Evolutionary conservation across 2,329 filamentous ascomycete species (phyloP).

Genomic region (Curvularia spicifera): DNA sequence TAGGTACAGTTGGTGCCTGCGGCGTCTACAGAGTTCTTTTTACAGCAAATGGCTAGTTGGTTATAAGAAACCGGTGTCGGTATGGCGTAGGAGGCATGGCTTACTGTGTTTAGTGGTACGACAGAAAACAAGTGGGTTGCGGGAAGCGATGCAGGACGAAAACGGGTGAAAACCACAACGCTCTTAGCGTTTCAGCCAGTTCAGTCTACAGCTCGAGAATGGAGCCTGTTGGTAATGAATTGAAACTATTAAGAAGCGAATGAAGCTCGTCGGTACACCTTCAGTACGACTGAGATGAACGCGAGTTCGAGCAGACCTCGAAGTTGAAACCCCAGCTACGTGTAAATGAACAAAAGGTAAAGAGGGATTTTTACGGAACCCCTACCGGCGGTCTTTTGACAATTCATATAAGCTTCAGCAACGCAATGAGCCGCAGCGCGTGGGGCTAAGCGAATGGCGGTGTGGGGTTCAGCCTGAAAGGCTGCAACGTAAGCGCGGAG

Average conservation of each 20-base stretch:
- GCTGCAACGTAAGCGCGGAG: conserved; percentile 34
- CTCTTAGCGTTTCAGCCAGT: conserved; percentile 13
- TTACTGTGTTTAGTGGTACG: conserved; percentile 39
- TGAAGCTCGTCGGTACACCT: conserved; percentile 11
- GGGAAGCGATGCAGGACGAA: conserved; percentile 13
- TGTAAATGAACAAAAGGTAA: conserved; percentile 8
- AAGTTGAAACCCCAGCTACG: conserved; percentile 10
- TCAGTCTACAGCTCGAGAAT: conserved; percentile 11
- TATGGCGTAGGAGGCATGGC: conserved; percentile 33
- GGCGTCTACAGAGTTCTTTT: conserved; percentile 20
- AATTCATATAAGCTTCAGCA: conserved; percentile 34
- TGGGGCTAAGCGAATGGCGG: conserved; percentile 42
- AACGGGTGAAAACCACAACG: conserved; percentile 19
- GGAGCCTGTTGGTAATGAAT: conserved; percentile 9
- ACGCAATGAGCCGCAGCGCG: conserved; percentile 36
- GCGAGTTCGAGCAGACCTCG: conserved; percentile 8
- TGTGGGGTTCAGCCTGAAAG: conserved; percentile 41
- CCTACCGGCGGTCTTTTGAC: conserved; percentile 16
- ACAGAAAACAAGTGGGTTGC: conserved; percentile 20
- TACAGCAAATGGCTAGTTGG: conserved; percentile 30
- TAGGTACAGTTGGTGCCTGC: conserved; percentile 12
- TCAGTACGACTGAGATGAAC: conserved; percentile 6
- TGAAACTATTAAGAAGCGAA: conserved; percentile 12
- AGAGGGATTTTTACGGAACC: conserved; percentile 16
- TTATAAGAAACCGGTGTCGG: conserved; percentile 28